Evolutionary conservation across 805 yeast species (phyloP).

Genomic region (Wickerhamomyces pijperi): DNA sequence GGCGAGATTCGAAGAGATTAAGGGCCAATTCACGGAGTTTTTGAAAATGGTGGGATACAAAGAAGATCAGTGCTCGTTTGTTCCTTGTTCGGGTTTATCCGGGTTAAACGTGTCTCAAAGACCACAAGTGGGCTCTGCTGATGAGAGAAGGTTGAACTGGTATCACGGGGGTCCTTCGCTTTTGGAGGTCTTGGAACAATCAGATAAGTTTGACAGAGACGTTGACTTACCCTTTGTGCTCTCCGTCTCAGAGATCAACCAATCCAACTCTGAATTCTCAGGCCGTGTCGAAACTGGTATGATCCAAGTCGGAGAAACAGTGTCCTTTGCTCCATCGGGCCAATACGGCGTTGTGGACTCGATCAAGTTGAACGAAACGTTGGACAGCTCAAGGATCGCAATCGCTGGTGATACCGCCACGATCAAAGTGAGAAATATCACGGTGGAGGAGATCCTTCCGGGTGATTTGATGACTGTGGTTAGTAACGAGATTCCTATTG

Average conservation of each 20-base stretch:
- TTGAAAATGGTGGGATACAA: slow-evolving; percentile 80
- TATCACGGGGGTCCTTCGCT: slow-evolving; percentile 67
- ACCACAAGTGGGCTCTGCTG: slow-evolving; percentile 67
- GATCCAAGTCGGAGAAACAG: slow-evolving; percentile 87
- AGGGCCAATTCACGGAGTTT: slow-evolving; percentile 69
- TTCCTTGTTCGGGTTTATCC: slow-evolving; percentile 87
- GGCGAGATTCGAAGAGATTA: slow-evolving; percentile 68
- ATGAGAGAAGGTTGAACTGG: slow-evolving; percentile 20
- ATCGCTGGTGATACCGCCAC: slow-evolving; percentile 88
- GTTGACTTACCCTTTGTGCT: slow-evolving; percentile 81
- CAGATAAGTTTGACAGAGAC: slow-evolving; percentile 75
- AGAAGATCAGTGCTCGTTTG: slow-evolving; percentile 76
- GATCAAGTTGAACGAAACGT: slow-evolving; percentile 80
- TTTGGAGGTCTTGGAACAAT: slow-evolving; percentile 78
- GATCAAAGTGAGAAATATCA: slow-evolving; percentile 84
- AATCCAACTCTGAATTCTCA: slow-evolving; percentile 86
- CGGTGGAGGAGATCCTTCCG: slow-evolving; percentile 82
- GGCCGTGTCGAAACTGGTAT: slow-evolving; percentile 92
- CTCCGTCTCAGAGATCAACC: slow-evolving; percentile 75
- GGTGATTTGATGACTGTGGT: slow-evolving; percentile 92
- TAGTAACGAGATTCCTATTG: slow-evolving; percentile 81
- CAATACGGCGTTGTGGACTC: slow-evolving; percentile 85
- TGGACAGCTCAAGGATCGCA: slow-evolving; percentile 53
- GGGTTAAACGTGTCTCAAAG: slow-evolving; percentile 83
- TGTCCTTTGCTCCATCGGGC: slow-evolving; percentile 83